phyloP scores from a whole-genome alignment of 768 basidiomycete genomes.

The Boletus vinaceobasis region DNA sequence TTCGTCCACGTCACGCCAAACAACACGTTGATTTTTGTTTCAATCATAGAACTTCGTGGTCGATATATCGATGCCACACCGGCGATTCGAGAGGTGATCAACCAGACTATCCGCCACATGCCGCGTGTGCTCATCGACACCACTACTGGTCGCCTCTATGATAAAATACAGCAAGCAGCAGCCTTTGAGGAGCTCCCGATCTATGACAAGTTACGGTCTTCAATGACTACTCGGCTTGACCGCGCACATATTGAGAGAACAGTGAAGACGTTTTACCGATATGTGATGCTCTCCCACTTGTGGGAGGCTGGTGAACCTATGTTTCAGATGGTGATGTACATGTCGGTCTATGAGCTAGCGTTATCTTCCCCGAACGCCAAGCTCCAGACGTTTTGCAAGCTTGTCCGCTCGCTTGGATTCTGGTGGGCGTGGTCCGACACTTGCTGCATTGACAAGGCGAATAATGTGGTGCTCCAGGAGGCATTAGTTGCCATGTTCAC shows the following conservation, averaged over 20 bases:
- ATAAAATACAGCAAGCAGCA: neutral
- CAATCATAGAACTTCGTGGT: neutral
- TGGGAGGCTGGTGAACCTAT: neutral
- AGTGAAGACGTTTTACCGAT: neutral
- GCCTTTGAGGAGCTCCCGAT: conserved; percentile 4
- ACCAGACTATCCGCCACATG: neutral
- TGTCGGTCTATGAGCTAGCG: neutral
- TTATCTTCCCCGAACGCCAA: neutral
- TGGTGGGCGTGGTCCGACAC: conserved; percentile 12
- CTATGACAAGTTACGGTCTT: conserved; percentile 2
- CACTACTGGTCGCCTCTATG: neutral
- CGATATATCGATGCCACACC: neutral
- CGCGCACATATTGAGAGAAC: neutral
- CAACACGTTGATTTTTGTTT: neutral
- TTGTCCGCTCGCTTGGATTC: neutral
- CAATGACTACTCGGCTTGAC: neutral
- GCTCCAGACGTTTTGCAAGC: neutral
- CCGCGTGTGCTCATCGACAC: conserved; percentile 4
- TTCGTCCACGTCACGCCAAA: neutral
- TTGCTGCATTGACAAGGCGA: conserved; percentile 2
- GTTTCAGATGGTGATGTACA: neutral
- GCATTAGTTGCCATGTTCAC: conserved; percentile 9
- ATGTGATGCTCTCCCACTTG: conserved; percentile 5
- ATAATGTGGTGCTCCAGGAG: too few species aligned
- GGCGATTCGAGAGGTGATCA: neutral